These are phyloP conservation scores for Aspergillus terreus DNA, from an alignment of 2,329 filamentous ascomycete species.

Conservation along the genomic window DNA sequence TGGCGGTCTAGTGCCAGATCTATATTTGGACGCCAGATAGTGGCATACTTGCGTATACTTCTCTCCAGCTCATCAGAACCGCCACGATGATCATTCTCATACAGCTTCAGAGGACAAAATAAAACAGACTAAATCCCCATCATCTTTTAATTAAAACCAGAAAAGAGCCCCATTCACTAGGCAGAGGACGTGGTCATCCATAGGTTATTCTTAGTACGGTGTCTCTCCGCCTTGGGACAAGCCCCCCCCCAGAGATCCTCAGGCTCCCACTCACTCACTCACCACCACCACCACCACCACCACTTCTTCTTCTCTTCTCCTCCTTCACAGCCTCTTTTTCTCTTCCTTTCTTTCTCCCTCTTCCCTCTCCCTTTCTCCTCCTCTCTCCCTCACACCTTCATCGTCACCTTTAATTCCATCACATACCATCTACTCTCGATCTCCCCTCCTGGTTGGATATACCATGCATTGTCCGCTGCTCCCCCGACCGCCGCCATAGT, in stretches of 20 bases:
- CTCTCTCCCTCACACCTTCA: background rate
- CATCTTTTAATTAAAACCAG: too few species aligned
- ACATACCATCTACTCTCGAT: slow-evolving; percentile 1
- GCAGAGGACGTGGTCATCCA: too few species aligned
- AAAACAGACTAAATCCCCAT: too few species aligned
- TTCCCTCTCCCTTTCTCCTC: slow-evolving; percentile 1
- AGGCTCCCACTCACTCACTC: background rate
- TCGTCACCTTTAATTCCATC: slow-evolving; percentile 2
- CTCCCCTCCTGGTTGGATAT: slow-evolving; percentile 12
- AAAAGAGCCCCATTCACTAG: too few species aligned
- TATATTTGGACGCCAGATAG: too few species aligned
- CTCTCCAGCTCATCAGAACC: too few species aligned
- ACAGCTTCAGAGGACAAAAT: too few species aligned
- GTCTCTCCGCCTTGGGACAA: background rate
- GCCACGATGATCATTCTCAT: too few species aligned
- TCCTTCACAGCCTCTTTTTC: slow-evolving; percentile 6
- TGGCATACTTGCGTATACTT: too few species aligned
- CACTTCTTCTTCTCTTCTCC: background rate
- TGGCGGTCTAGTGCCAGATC: too few species aligned
- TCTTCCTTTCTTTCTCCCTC: slow-evolving; percentile 5
- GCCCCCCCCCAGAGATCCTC: background rate
- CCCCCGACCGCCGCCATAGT: slow-evolving; percentile 32
- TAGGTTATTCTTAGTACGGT: too few species aligned
- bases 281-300: slow-evolving; percentile 1
- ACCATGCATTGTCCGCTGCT: slow-evolving; percentile 31